Evolutionary conservation across 1,284 basidiomycete genomes (phyloP), one percentile per base, ranked within the genome.

Genomic region (Ustanciosporium gigantosporum): DNA sequence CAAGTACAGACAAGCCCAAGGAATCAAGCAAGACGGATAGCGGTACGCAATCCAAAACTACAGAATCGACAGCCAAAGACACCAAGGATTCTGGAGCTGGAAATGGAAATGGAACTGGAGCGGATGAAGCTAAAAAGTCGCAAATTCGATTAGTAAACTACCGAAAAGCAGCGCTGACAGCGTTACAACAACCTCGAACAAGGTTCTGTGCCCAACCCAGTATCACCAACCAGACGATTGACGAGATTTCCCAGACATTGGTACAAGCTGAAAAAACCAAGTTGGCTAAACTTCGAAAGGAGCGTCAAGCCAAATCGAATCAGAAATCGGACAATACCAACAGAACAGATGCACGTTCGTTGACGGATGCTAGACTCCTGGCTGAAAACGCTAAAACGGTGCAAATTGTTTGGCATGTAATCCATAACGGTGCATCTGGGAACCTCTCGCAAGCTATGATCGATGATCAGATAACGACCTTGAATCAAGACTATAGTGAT

Each of bases 401-500:
- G 6, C 35, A 49, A 5, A 48, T 66, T 11, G 53, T 61, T 23
- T 68, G 56, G 52, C 66, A 68, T 36, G 49, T 58, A 31, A 61
- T 68, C 19, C 53, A 65, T 36, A 36, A 46, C 3, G 66, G 66
- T 22, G 19, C 24, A 1, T 15, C 42, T 0, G 66, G 66, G 5
- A 58, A 55, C 34, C 16, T 68, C 9, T 32, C 56, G 3, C 20
- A 42, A 1, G 29, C 38, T 13, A 47, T 41, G 41, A 47, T 68
- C 27, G 21, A 32, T 11, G 25, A 25, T 11, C 82, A 83, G 68
- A 82, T 84, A 41, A 81, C 82, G 57, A 81, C 81, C n/a, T 69
- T 84, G 65, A 85, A 84, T 74, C 31, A 66, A 17, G 82, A 81
- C 49, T 84, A 83, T 68, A 46, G 44, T 17, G n/a, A 60, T 16